Percentiles rank a stretch among this genome's conserved stretches.
Evolutionary conservation across 1,139 yeast species (phyloP).

Genomic region (Ogataea hybrid): DNA sequence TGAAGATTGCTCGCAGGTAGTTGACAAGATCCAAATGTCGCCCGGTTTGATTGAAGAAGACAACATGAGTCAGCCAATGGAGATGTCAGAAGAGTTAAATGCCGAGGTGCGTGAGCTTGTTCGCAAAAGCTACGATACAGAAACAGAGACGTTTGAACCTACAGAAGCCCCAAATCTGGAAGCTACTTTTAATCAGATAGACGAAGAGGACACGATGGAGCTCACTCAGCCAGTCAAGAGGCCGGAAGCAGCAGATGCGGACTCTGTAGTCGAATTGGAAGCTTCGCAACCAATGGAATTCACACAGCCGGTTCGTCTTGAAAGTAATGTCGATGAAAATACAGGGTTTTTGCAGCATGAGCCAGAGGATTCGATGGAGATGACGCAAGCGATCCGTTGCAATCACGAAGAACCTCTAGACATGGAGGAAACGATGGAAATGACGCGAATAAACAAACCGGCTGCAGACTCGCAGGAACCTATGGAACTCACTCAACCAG

Average conservation of each 20-base stretch:
- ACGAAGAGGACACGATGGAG: constrained; percentile 16
- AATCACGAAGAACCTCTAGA: not conserved
- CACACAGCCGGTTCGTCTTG: constrained; percentile 12
- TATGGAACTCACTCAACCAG: constrained; percentile 9
- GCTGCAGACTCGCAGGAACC: not conserved
- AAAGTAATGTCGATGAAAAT: not conserved
- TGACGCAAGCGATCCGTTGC: constrained; percentile 4
- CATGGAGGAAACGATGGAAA: constrained; percentile 16
- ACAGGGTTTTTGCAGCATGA: not conserved
- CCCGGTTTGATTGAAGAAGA: constrained; percentile 20
- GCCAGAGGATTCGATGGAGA: constrained; percentile 5
- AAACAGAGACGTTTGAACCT: not conserved
- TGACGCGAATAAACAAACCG: no score
- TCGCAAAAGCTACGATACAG: not conserved
- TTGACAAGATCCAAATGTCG: constrained; percentile 12
- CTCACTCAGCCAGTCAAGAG: constrained; percentile 20
- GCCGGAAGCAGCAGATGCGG: not conserved
- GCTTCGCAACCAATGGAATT: constrained; percentile 12
- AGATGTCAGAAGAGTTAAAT: constrained; percentile 25
- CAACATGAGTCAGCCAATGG: constrained; percentile 28
- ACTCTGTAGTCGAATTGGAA: not conserved
- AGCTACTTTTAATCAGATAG: constrained; percentile 10
- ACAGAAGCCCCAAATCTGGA: constrained; percentile 1
- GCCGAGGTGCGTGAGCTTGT: constrained; percentile 15
- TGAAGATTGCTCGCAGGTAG: constrained; percentile 18